Conservation (phyloP, 164 flowering plant genomes). For the Platanus orientalis region DNA sequence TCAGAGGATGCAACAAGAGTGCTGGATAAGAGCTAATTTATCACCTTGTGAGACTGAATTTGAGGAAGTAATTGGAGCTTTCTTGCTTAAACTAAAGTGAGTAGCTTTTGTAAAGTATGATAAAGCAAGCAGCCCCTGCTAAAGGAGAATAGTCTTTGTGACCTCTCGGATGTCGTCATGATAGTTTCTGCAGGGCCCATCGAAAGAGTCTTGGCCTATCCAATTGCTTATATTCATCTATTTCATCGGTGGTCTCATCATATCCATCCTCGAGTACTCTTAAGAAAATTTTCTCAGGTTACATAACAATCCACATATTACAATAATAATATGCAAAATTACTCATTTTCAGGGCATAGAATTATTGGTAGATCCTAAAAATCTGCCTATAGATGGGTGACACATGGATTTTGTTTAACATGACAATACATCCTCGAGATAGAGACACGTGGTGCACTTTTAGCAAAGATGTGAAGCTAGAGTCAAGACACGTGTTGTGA, state of each 20-base stretch:
- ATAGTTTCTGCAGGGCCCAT: constrained; percentile 42
- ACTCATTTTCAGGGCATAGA: too few species aligned
- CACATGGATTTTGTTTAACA: too few species aligned
- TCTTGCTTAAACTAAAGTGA: constrained; percentile 15
- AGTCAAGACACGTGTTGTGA: too few species aligned
- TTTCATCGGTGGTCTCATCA: constrained; percentile 19
- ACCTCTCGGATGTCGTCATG: constrained; percentile 17
- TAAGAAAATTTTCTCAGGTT: too few species aligned
- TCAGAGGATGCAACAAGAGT: constrained; percentile 21
- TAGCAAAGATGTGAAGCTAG: too few species aligned
- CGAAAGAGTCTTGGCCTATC: constrained; percentile 61
- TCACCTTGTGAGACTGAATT: constrained; percentile 29
- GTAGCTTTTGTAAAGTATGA: constrained; percentile 25
- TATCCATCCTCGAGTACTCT: constrained; percentile 66
- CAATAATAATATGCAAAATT: too few species aligned
- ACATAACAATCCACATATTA: too few species aligned
- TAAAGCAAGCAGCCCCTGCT: constrained; percentile 29
- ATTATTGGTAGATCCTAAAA: too few species aligned
- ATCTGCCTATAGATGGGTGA: too few species aligned
- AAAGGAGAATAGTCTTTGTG: constrained; percentile 18
- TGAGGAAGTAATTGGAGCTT: constrained; percentile 32
- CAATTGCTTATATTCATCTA: constrained; percentile 29
- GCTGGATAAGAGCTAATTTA: constrained; percentile 35
- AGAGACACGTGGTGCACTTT: too few species aligned
- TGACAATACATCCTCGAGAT: too few species aligned